Evolutionary conservation across 768 basidiomycete genomes (phyloP), one percentile per base, ranked within the genome.

Genomic region (Serendipita vermifera): DNA sequence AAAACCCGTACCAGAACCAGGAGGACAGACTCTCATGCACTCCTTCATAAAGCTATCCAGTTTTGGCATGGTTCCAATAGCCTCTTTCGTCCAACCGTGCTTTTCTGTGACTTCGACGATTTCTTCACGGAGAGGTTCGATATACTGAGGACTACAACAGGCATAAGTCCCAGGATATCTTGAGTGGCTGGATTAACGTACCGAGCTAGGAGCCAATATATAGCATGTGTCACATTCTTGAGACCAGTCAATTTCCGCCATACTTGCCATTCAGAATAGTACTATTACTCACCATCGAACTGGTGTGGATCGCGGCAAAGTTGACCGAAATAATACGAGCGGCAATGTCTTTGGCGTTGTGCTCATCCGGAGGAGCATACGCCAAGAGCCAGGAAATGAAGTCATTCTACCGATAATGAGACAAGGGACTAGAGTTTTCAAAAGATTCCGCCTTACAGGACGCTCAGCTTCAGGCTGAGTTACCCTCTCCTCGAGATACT

Each of bases 11-110:
- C 59, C 29, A 7, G 51, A 26, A 2, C 59, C 59, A 33, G 72
- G 59, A 1, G 68, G 70, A 48, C 64, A 64, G 6, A 71, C 51
- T 15, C 75, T 65, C 59, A 72, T 68, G 3, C 70, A 67, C 61
- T 78, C 77, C 48, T 71, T 73, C n/a, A 80, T 46, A 61, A 79
- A 77, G 59, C 77, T 78, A 59, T 80, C 78, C 2, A 76, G 53
- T 59, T 69, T 72, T 51, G 60, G 62, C 72, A 78, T 72, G 43
- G 68, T 65, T 9, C 68, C 65, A 57, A 75, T 61, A 0, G 71
- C 68, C 13, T 62, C 62, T 61, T 76, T 77, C 2, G 68, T 67
- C 73, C 74, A 76, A 43, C 55, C 70, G 60, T 59, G 63, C 24
- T 64, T 57, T 1, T 57, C 39, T 3, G 73, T 54, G 38, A 64